Conservation (phyloP, 768 basidiomycete species). For the Hygrocybe coccinea region DNA sequence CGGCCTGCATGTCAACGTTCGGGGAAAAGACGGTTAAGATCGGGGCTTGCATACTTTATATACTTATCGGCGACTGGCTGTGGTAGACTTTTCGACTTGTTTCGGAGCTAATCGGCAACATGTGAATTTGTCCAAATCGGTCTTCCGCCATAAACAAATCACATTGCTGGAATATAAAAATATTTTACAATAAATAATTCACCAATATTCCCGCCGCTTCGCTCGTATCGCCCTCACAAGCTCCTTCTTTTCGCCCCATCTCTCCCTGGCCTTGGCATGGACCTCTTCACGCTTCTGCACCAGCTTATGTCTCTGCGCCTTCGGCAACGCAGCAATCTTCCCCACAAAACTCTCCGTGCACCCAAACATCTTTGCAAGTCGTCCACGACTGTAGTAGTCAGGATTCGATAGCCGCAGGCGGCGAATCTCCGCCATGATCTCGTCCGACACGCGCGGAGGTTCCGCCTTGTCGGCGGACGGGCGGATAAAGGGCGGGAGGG, state of each 20-base stretch:
- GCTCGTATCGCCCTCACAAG: constrained; percentile 57
- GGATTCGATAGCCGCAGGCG: constrained; percentile 57
- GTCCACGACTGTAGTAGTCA: constrained; percentile 50
- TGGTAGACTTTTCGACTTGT: not conserved
- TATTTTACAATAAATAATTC: constrained; percentile 19
- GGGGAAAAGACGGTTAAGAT: not conserved
- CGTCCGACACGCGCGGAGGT: constrained; percentile 44
- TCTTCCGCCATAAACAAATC: too few relatives aligned
- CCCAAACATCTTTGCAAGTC: constrained; percentile 72
- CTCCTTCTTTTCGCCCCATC: constrained; percentile 70
- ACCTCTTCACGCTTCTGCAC: constrained; percentile 41
- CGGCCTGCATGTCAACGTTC: not conserved
- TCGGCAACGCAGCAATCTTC: constrained; percentile 57
- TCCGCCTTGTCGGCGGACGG: constrained; percentile 33
- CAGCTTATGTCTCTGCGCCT: constrained; percentile 41
- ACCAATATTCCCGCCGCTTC: constrained; percentile 74
- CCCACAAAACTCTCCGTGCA: constrained; percentile 67
- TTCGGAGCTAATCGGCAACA: not conserved
- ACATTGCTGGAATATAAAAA: too few relatives aligned
- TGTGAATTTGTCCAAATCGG: too few relatives aligned
- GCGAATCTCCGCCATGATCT: constrained; percentile 52
- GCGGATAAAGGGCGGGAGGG: constrained; percentile 47
- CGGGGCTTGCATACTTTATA: not conserved
- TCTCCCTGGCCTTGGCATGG: constrained; percentile 44
- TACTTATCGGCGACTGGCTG: not conserved